These are phyloP conservation scores for Aspergillus sp. DNA, from an alignment of 2,329 filamentous ascomycete genomes.

Conservation along the genomic window DNA sequence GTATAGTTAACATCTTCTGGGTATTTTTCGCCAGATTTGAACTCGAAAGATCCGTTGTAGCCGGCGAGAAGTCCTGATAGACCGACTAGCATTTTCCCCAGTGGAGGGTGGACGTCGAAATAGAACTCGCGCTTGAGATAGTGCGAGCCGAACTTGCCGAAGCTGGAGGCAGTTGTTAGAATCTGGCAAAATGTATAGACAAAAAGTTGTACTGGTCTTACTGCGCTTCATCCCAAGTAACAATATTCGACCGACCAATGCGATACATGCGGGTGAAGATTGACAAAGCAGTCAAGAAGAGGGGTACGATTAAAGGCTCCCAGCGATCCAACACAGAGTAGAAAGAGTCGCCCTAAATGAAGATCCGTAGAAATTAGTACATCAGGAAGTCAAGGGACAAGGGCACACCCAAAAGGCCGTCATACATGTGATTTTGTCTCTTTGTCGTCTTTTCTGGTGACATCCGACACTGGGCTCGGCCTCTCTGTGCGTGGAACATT, in stretches of 20 bases:
- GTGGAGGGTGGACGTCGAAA: constrained; percentile 93
- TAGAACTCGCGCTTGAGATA: constrained; percentile 99
- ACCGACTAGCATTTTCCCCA: constrained; percentile 98
- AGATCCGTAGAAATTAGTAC: not conserved
- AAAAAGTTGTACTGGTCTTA: constrained; percentile 41
- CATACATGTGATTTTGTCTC: constrained; percentile 25
- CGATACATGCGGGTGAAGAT: constrained; percentile 68
- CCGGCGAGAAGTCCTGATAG: constrained; percentile 93
- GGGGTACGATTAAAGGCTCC: constrained; percentile 63
- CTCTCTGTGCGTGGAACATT: constrained; percentile 39
- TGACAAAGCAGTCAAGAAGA: constrained; percentile 62
- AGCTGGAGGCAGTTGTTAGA: constrained; percentile 29
- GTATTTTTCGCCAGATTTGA: constrained; percentile 97
- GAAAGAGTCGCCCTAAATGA: constrained; percentile 33
- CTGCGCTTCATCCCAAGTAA: constrained; percentile 77
- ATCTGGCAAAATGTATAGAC: not conserved
- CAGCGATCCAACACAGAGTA: constrained; percentile 52
- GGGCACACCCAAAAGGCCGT: constrained; percentile 18
- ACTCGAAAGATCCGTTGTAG: constrained; percentile 99
- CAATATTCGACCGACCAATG: constrained; percentile 68
- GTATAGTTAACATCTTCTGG: constrained; percentile 93
- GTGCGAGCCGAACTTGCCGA: constrained; percentile 90
- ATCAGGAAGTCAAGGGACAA: constrained; percentile 8
- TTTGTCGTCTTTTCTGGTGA: constrained; percentile 31
- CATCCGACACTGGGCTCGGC: constrained; percentile 19